These are phyloP conservation scores for Pycnococcus provasolii DNA, from an alignment of 139 green algal species.

Conservation along the genomic window DNA sequence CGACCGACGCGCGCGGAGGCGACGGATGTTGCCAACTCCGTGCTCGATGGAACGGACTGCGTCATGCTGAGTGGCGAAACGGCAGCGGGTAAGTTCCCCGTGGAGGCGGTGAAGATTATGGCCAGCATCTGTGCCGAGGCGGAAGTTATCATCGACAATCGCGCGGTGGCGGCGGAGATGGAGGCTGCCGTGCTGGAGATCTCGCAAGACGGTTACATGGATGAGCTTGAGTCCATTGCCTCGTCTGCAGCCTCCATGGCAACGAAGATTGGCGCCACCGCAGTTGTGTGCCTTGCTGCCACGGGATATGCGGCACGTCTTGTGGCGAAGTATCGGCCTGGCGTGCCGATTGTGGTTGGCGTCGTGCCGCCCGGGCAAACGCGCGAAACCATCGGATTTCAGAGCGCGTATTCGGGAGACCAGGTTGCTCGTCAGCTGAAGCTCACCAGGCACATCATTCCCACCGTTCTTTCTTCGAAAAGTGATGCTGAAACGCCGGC, in stretches of 20 bases:
- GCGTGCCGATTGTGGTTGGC: slow-evolving; percentile 37
- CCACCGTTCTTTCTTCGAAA: slow-evolving; percentile 25
- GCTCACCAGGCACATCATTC: slow-evolving; percentile 35
- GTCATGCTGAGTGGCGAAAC: slow-evolving; percentile 97
- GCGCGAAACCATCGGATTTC: slow-evolving; percentile 34
- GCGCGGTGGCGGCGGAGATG: neutral
- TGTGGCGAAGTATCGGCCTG: slow-evolving; percentile 41
- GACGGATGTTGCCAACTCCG: slow-evolving; percentile 46
- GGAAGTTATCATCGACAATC: slow-evolving; percentile 19
- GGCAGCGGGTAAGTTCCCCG: slow-evolving; percentile 75
- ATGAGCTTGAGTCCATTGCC: slow-evolving; percentile 9
- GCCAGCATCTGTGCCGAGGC: slow-evolving; percentile 15
- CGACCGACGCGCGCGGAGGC: slow-evolving; percentile 66
- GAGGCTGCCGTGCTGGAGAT: neutral
- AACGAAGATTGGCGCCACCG: slow-evolving; percentile 16
- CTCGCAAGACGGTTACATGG: too few species aligned
- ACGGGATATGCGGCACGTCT: slow-evolving; percentile 35
- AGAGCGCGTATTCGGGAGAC: slow-evolving; percentile 10
- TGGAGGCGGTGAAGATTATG: slow-evolving; percentile 61
- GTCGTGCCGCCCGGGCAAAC: slow-evolving; percentile 28
- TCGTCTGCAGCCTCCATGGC: slow-evolving; percentile 14
- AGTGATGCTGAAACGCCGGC: slow-evolving; percentile 29
- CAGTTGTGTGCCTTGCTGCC: slow-evolving; percentile 41
- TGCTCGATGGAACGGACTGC: slow-evolving; percentile 49
- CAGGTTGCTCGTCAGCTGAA: slow-evolving; percentile 35